Evolutionary conservation across 805 yeast species (phyloP), one percentile per base, ranked within the genome.

Genomic region (Wickerhamiella kazuoi): DNA sequence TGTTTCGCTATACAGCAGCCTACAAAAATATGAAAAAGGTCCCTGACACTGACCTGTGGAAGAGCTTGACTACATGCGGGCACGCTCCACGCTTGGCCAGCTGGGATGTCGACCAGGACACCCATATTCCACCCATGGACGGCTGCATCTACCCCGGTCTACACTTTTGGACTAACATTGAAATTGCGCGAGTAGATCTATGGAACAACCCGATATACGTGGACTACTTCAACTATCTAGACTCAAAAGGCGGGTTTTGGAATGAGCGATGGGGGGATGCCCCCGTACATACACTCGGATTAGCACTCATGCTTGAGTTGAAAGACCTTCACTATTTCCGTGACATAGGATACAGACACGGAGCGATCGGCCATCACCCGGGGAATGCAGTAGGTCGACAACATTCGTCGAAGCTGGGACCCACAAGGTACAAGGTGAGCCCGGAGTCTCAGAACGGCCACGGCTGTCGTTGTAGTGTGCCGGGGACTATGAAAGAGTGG

Each of bases 211-310:
- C 69, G 4, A 55, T 65, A 17, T 90, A 87, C 57, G 66, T 72
- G 37, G 64, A 64, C 20, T 86, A 76, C 55, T 82, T 81, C 55
- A 60, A 74, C 30, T 70, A 64, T 48, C 57, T 87, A 36, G 96
- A 90, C 41, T 37, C 57, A 6, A 61, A 74, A 3, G 82, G 86
- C 9, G 96, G 97, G 0, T 86, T 87, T 53, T 84, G 75, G 67
- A 68, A 70, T 39, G 95, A 90, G 56, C 63, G 98, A 51, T 87
- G 97, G 97, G 97, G 97, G 2, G 97, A 87, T 64, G 95, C 96
- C 0, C 94, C 96, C 0, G 75, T 87, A 3, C 96, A 84, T 55
- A 77, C 95, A 0, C 58, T 90, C 18, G 97, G 93, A 0, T 71
- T 79, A 4, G 87, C 83, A 0, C 65, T 90, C 69, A 64, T 79